These are phyloP conservation scores for Arxiozyma bovina DNA, from an alignment of 1,139 yeast genomes.

Conservation along the genomic window DNA sequence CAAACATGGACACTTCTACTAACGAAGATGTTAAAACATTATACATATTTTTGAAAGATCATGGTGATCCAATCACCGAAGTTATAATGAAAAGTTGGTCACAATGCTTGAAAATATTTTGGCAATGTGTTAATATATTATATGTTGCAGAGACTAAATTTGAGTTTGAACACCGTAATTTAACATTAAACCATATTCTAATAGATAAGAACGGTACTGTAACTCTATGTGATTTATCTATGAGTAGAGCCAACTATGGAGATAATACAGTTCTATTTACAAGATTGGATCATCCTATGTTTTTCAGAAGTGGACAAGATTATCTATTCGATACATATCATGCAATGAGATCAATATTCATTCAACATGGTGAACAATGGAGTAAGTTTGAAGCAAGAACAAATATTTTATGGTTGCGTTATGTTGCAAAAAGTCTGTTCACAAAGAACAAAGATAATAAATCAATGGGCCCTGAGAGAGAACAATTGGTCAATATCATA, in stretches of 20 bases:
- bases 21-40: constrained; percentile 6
- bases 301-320: constrained; percentile 44
- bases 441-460: constrained; percentile 8
- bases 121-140: constrained; percentile 42
- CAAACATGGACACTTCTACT: constrained; percentile 6
- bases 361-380: constrained; percentile 24
- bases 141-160: constrained; percentile 42
- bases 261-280: constrained; percentile 30
- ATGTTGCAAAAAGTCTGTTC: constrained; percentile 23
- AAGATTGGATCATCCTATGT: constrained; percentile 43
- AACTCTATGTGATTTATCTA: constrained; percentile 50
- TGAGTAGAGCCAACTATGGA: constrained; percentile 38
- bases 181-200: constrained; percentile 55
- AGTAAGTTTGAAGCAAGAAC: constrained; percentile 33
- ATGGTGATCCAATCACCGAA: constrained; percentile 23
- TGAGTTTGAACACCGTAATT: constrained; percentile 59
- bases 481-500: constrained; percentile 13
- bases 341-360: constrained; percentile 34
- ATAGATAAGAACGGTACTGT: constrained; percentile 34
- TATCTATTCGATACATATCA: constrained; percentile 47
- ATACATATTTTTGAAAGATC: constrained; percentile 25
- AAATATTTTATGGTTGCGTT: constrained; percentile 40
- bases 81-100: constrained; percentile 38
- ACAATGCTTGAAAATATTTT: constrained; percentile 45
- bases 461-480: constrained; percentile 14